These are phyloP conservation scores for Penicillium subrubescens DNA, from an alignment of 495 filamentous ascomycete species.

Conservation along the genomic window DNA sequence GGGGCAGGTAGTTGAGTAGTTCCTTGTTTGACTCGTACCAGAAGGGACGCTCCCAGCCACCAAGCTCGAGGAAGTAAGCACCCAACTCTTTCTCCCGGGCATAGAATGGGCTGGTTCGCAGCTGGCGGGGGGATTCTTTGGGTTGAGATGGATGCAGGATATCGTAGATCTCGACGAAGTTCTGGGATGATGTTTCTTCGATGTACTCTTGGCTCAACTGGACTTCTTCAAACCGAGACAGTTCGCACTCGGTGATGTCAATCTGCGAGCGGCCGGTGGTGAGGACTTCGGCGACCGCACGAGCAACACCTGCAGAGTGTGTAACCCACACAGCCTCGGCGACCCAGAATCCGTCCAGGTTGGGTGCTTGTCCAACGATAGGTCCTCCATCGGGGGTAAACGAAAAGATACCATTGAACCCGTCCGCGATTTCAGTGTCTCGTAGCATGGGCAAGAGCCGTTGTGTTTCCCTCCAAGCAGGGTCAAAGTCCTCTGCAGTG, in stretches of 20 bases:
- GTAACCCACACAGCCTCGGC: constrained; percentile 60
- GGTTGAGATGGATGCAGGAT: constrained; percentile 54
- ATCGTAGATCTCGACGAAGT: constrained; percentile 56
- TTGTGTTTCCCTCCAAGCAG: constrained; percentile 49
- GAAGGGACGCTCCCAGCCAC: constrained; percentile 54
- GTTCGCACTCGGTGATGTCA: constrained; percentile 51
- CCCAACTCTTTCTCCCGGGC: constrained; percentile 47
- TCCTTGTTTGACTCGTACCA: constrained; percentile 52
- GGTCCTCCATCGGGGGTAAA: constrained; percentile 57
- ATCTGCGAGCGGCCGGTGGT: constrained; percentile 47
- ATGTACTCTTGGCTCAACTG: constrained; percentile 48
- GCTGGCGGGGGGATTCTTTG: constrained; percentile 46
- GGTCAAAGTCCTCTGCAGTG: constrained; percentile 49
- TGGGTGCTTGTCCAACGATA: constrained; percentile 48
- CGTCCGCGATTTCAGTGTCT: constrained; percentile 45
- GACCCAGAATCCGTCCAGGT: constrained; percentile 53
- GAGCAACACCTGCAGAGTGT: constrained; percentile 55
- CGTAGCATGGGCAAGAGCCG: constrained; percentile 46
- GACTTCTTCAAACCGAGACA: constrained; percentile 52
- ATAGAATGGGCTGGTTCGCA: constrained; percentile 50
- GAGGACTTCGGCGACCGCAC: constrained; percentile 50
- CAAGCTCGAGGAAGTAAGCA: constrained; percentile 50
- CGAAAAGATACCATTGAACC: constrained; percentile 56
- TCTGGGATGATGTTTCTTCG: constrained; percentile 50
- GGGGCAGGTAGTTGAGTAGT: constrained; percentile 42